Evolutionary conservation across 352 stramenopile genomes (phyloP).

Genomic region (Pythium phragmiticola): DNA sequence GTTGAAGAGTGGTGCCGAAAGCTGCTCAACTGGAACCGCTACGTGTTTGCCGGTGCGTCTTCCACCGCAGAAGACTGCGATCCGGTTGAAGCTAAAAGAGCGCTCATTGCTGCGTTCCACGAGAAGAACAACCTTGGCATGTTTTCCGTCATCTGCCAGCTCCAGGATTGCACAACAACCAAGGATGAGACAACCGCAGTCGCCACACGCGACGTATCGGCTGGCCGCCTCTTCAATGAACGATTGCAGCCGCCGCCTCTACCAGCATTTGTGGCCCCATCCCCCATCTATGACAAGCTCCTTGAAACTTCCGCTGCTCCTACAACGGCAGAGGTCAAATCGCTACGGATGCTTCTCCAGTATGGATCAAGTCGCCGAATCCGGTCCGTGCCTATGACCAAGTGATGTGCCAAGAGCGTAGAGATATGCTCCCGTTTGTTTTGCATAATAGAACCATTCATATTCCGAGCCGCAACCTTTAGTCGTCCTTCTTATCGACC

Average conservation of each 20-base stretch:
- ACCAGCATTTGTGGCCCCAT: neutral
- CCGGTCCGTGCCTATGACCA: conserved; percentile 18
- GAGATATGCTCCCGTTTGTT: too few relatives aligned
- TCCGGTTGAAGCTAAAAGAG: conserved; percentile 26
- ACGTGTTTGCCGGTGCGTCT: conserved; percentile 41
- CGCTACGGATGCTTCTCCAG: conserved; percentile 25
- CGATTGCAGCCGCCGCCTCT: neutral
- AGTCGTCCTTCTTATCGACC: neutral
- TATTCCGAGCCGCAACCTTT: neutral
- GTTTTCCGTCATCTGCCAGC: conserved; percentile 19
- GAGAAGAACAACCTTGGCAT: conserved; percentile 24
- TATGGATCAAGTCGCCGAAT: conserved; percentile 21
- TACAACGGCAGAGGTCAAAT: conserved; percentile 14
- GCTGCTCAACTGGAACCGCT: conserved; percentile 72
- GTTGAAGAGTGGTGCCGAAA: conserved; percentile 52
- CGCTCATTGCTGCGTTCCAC: conserved; percentile 39
- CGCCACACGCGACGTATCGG: neutral
- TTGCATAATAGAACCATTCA: neutral
- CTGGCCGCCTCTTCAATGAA: neutral
- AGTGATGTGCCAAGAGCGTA: conserved; percentile 1
- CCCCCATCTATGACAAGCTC: neutral
- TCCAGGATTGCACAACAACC: conserved; percentile 13
- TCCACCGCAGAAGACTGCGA: conserved; percentile 10
- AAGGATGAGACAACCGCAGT: too few relatives aligned
- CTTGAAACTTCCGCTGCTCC: neutral